These are phyloP conservation scores for Botrytis fragariae DNA, from an alignment of 2,329 filamentous ascomycete genomes.

Conservation along the genomic window DNA sequence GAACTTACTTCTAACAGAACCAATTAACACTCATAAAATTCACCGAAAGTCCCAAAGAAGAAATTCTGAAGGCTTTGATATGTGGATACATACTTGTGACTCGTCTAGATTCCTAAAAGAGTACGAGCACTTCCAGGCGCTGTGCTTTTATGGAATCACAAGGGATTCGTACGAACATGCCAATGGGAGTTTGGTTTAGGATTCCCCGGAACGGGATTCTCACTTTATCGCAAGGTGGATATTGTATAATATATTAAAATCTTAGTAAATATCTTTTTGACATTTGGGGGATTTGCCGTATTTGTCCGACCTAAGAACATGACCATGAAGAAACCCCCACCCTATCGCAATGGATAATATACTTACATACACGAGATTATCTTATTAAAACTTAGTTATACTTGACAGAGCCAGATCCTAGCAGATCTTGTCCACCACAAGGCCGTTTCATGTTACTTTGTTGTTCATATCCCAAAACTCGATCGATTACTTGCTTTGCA, in stretches of 20 bases:
- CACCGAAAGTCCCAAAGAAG: conserved; percentile 5
- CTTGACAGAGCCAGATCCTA: background rate
- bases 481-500: background rate
- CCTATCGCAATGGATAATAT: background rate
- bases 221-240: background rate
- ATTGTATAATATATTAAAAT: background rate
- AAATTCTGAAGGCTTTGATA: background rate
- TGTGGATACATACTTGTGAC: background rate
- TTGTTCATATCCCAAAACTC: background rate
- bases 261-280: background rate
- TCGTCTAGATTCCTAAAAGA: background rate
- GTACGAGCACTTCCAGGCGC: background rate
- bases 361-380: background rate
- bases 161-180: background rate
- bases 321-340: background rate
- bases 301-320: background rate
- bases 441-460: background rate
- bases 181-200: background rate
- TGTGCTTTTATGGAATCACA: background rate
- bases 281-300: background rate
- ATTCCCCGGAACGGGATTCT: conserved; percentile 8
- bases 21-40: background rate
- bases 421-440: background rate
- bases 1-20: background rate
- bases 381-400: background rate